Evolutionary conservation across 768 basidiomycete species (phyloP).

Genomic region (Leccinum variicolor): DNA sequence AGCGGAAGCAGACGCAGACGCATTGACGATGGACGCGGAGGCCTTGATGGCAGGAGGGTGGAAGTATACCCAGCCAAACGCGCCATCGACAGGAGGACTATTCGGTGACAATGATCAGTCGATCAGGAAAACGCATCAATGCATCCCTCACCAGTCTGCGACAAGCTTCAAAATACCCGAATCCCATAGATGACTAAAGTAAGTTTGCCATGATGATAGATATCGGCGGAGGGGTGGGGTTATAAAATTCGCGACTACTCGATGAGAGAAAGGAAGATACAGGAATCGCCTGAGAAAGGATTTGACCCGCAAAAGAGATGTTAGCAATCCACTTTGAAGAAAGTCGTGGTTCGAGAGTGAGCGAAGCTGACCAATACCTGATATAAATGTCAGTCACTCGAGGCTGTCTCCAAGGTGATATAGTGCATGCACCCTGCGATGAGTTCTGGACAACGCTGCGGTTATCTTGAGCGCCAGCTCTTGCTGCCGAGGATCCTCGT

Average conservation of each 20-base stretch:
- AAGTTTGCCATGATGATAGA: conserved; percentile 70
- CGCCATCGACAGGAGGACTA: conserved; percentile 12
- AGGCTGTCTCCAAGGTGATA: conserved; percentile 1
- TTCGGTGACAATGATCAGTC: neutral
- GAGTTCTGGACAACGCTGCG: conserved; percentile 78
- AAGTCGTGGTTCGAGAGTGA: conserved; percentile 82
- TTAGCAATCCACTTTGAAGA: conserved; percentile 92
- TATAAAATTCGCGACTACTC: conserved; percentile 43
- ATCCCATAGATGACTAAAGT: conserved; percentile 46
- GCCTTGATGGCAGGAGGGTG: conserved; percentile 12
- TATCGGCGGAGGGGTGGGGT: conserved; percentile 75
- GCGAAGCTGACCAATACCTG: conserved; percentile 69
- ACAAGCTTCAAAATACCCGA: conserved; percentile 16
- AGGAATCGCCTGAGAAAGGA: conserved; percentile 78
- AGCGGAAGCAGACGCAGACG: no score
- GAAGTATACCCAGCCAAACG: conserved; percentile 48
- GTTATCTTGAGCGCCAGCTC: conserved; percentile 80
- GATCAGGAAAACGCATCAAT: neutral
- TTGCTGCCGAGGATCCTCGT: conserved; percentile 82
- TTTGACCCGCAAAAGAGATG: conserved; percentile 73
- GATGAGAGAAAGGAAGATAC: conserved; percentile 56
- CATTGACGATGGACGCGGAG: no score
- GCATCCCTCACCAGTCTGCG: conserved; percentile 26
- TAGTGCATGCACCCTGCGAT: conserved; percentile 60
- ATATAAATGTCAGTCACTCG: conserved; percentile 11